phyloP scores from a whole-genome alignment of 306 rosid genomes.

The Parietaria judaica region DNA sequence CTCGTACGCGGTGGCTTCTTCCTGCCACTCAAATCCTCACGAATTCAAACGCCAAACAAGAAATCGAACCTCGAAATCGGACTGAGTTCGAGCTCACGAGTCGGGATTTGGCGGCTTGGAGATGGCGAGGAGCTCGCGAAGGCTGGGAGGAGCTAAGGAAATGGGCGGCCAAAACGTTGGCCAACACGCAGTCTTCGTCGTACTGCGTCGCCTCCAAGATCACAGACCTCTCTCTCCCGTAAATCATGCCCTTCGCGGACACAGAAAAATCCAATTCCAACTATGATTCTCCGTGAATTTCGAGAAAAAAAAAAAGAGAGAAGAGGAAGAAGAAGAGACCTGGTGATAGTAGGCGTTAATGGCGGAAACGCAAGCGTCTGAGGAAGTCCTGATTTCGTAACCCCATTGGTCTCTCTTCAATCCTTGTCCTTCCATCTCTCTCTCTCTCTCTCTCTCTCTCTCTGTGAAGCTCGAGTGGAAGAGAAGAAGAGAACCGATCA shows the following conservation, averaged over 20 bases:
- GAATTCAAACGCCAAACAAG: no score
- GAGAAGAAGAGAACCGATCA: not conserved
- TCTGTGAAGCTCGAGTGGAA: no score
- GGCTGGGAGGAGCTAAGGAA: constrained; percentile 40
- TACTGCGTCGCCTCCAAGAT: constrained; percentile 55
- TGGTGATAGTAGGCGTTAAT: constrained; percentile 63
- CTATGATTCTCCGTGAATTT: constrained; percentile 10
- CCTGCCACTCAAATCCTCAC: no score
- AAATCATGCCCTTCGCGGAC: constrained; percentile 41
- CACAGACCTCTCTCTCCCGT: constrained; percentile 72
- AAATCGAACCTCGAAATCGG: not conserved
- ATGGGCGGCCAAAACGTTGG: constrained; percentile 64
- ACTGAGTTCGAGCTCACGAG: constrained; percentile 39
- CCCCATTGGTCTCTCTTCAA: constrained; percentile 58
- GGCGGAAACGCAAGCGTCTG: constrained; percentile 64
- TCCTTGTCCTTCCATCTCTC: constrained; percentile 34
- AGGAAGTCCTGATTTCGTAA: constrained; percentile 53
- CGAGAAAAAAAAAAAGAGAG: not conserved
- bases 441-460: not conserved
- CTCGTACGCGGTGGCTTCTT: constrained; percentile 74
- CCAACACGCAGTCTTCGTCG: constrained; percentile 69
- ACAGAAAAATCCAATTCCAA: constrained; percentile 17
- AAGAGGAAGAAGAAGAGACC: constrained; percentile 27
- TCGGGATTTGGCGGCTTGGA: constrained; percentile 46
- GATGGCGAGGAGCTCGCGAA: constrained; percentile 39